These are phyloP conservation scores for Dryas alaskensis DNA, from an alignment of 306 rosid genomes.

Conservation along the genomic window DNA sequence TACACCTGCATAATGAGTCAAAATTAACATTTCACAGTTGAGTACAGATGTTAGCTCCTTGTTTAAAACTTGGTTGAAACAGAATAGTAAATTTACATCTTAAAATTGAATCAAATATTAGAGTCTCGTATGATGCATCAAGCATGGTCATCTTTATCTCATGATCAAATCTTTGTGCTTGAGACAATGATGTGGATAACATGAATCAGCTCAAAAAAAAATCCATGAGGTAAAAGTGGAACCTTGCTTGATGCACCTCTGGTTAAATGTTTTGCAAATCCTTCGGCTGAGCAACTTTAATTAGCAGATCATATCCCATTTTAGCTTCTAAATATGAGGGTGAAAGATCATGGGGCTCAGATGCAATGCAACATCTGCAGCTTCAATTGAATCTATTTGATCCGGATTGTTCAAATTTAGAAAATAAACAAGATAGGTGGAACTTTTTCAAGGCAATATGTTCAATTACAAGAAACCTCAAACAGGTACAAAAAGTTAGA, in stretches of 20 bases:
- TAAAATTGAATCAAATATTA: not conserved
- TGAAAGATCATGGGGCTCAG: not conserved
- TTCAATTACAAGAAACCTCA: not conserved
- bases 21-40: not conserved
- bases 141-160: not conserved
- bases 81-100: not conserved
- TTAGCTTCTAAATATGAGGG: not conserved
- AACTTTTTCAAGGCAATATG: not conserved
- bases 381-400: conserved; percentile 7
- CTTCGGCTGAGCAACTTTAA: not conserved
- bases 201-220: not conserved
- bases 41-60: not conserved
- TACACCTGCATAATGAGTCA: not conserved
- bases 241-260: not conserved
- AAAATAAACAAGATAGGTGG: not conserved
- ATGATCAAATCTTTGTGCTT: not conserved
- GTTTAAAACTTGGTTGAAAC: not conserved
- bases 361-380: conserved; percentile 13
- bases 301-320: not conserved
- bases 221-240: not conserved
- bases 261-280: not conserved
- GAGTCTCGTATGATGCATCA: not conserved
- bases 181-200: not conserved
- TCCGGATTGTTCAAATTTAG: not conserved
- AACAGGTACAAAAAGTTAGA: not conserved